These are phyloP conservation scores for Galeopsis tetrahit DNA, from an alignment of 257 asterid genomes.

Conservation along the genomic window DNA sequence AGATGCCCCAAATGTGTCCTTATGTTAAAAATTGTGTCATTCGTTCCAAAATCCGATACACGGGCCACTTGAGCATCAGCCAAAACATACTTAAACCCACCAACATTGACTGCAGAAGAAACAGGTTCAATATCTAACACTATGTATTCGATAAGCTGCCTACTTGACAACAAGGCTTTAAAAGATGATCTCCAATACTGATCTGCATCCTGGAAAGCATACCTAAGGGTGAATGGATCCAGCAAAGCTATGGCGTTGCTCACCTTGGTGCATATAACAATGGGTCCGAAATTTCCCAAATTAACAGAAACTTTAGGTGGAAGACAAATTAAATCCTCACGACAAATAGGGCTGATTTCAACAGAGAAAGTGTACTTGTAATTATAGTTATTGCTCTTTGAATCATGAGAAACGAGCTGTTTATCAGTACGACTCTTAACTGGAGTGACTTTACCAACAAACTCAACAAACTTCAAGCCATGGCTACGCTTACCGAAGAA, in stretches of 20 bases:
- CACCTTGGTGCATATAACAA: constrained; percentile 54
- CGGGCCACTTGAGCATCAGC: constrained; percentile 66
- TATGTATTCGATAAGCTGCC: constrained; percentile 54
- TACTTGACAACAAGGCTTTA: constrained; percentile 52
- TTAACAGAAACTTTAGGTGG: constrained; percentile 48
- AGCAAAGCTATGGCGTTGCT: constrained; percentile 47
- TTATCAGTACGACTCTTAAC: constrained; percentile 45
- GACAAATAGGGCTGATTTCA: constrained; percentile 57
- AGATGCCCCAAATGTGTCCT: constrained; percentile 64
- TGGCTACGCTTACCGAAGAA: constrained; percentile 55
- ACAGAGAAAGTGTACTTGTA: constrained; percentile 57
- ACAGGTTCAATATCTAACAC: constrained; percentile 46
- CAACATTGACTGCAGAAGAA: constrained; percentile 46
- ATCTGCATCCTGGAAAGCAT: constrained; percentile 50
- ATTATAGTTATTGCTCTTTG: constrained; percentile 48
- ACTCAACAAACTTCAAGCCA: constrained; percentile 54
- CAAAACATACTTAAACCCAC: constrained; percentile 45
- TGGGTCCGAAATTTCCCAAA: constrained; percentile 57
- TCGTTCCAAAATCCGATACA: constrained; percentile 58
- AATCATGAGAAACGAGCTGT: constrained; percentile 60
- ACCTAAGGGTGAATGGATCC: constrained; percentile 50
- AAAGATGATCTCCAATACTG: constrained; percentile 54
- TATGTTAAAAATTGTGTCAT: constrained; percentile 36
- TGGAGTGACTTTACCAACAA: constrained; percentile 48
- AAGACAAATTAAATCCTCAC: constrained; percentile 62